These are phyloP conservation scores for Kurtzmaniella natalensis DNA, from an alignment of 1,139 yeast genomes.

Conservation along the genomic window DNA sequence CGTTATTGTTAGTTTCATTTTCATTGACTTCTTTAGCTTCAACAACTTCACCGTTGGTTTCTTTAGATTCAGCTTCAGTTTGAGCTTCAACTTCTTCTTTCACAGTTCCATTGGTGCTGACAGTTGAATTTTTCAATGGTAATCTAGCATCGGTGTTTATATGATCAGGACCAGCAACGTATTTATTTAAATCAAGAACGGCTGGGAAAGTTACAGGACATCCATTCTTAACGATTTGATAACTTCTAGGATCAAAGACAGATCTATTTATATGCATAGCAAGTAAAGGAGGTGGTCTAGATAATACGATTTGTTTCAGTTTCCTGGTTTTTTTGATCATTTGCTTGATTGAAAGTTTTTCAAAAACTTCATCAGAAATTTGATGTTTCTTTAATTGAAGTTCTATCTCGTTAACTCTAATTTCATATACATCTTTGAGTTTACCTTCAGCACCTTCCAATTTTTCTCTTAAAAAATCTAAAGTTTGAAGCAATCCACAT, in stretches of 20 bases:
- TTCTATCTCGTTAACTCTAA: constrained; percentile 54
- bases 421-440: constrained; percentile 40
- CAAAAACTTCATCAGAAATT: constrained; percentile 77
- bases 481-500: constrained; percentile 70
- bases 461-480: constrained; percentile 44
- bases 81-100: constrained; percentile 3
- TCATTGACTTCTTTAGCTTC: constrained; percentile 13
- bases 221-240: constrained; percentile 76
- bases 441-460: constrained; percentile 26
- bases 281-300: constrained; percentile 80
- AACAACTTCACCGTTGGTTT: neutral
- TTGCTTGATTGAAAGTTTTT: constrained; percentile 66
- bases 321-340: constrained; percentile 74
- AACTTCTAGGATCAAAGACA: constrained; percentile 84
- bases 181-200: constrained; percentile 60
- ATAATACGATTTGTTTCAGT: constrained; percentile 74
- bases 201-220: constrained; percentile 77
- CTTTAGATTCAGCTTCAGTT: neutral
- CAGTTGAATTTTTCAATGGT: constrained; percentile 63
- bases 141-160: constrained; percentile 76
- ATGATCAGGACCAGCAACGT: constrained; percentile 65
- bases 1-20: no score
- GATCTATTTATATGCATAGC: constrained; percentile 87
- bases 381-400: constrained; percentile 57
- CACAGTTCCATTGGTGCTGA: constrained; percentile 11